A percentile compares a stretch with the other conserved stretches of the same genome.
These are phyloP conservation scores for Didymella sp. DNA, from an alignment of 2,329 filamentous ascomycete genomes.

Conservation along the genomic window DNA sequence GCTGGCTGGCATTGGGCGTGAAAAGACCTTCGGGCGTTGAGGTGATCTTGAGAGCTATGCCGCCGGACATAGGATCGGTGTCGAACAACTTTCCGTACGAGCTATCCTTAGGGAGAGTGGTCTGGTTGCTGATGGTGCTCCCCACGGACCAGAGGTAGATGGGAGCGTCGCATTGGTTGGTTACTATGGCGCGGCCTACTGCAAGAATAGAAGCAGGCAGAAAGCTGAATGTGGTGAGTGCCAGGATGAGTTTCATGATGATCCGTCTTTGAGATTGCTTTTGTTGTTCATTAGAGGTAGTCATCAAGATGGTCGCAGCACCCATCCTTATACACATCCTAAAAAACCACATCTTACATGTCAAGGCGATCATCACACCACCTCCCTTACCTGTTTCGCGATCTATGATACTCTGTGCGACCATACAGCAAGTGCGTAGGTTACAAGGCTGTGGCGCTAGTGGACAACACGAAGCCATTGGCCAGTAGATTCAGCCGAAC, in stretches of 20 bases:
- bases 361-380: not conserved
- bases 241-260: slow-evolving; percentile 10
- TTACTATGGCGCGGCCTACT: slow-evolving; percentile 41
- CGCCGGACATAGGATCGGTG: slow-evolving; percentile 30
- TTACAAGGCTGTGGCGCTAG: slow-evolving; percentile 16
- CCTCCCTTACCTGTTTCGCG: not conserved
- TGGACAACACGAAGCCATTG: slow-evolving; percentile 24
- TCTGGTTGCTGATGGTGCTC: slow-evolving; percentile 23
- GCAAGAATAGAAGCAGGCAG: slow-evolving; percentile 18
- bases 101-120: slow-evolving; percentile 27
- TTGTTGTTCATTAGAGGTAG: not conserved
- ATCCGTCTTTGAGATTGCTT: not conserved
- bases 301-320: not conserved
- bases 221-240: slow-evolving; percentile 2
- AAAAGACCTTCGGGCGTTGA: slow-evolving; percentile 30
- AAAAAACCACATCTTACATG: not conserved
- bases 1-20: slow-evolving; percentile 39
- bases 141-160: slow-evolving; percentile 45
- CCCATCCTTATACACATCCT: not conserved
- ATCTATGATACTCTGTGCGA: slow-evolving; percentile 9
- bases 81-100: slow-evolving; percentile 38
- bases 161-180: slow-evolving; percentile 39
- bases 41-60: slow-evolving; percentile 37
- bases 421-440: slow-evolving; percentile 10
- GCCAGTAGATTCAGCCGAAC: slow-evolving; percentile 24